phyloP scores from a whole-genome alignment of 805 yeast genomes.

The Yamadazyma ubonensis region DNA sequence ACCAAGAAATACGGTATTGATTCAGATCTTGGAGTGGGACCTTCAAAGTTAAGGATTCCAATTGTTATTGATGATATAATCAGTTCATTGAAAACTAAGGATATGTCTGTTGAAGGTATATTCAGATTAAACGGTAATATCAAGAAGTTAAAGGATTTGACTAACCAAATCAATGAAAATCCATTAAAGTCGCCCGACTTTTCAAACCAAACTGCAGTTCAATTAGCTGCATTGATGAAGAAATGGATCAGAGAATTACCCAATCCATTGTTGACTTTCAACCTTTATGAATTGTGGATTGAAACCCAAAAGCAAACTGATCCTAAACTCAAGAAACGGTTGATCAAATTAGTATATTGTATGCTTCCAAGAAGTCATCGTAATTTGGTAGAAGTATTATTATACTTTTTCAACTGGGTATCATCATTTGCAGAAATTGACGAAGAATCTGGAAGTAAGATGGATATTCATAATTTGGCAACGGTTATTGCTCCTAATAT shows the following conservation, averaged over 20 bases:
- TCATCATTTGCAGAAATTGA: constrained; percentile 93
- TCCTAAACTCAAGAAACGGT: constrained; percentile 45
- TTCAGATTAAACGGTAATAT: constrained; percentile 96
- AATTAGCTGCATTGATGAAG: constrained; percentile 88
- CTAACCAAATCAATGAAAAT: constrained; percentile 68
- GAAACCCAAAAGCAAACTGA: constrained; percentile 57
- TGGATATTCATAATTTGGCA: constrained; percentile 94
- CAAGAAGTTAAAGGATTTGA: constrained; percentile 68
- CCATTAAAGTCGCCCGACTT: constrained; percentile 74
- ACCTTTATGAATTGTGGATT: constrained; percentile 77
- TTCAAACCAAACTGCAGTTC: constrained; percentile 78
- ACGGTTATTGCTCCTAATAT: constrained; percentile 95
- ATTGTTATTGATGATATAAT: constrained; percentile 83
- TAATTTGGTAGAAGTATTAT: constrained; percentile 80
- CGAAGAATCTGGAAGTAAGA: constrained; percentile 81
- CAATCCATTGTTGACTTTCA: constrained; percentile 78
- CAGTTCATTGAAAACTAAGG: constrained; percentile 80
- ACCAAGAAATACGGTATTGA: constrained; percentile 77
- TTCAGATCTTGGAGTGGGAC: constrained; percentile 81
- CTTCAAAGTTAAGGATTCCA: constrained; percentile 77
- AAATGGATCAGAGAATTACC: constrained; percentile 92
- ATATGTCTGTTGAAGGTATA: constrained; percentile 93
- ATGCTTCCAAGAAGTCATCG: constrained; percentile 80
- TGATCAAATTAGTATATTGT: constrained; percentile 65
- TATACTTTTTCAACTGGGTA: constrained; percentile 89